Base-by-base conservation (phyloP, 164 flowering plant species). In the Chimonanthus praecox region DNA sequence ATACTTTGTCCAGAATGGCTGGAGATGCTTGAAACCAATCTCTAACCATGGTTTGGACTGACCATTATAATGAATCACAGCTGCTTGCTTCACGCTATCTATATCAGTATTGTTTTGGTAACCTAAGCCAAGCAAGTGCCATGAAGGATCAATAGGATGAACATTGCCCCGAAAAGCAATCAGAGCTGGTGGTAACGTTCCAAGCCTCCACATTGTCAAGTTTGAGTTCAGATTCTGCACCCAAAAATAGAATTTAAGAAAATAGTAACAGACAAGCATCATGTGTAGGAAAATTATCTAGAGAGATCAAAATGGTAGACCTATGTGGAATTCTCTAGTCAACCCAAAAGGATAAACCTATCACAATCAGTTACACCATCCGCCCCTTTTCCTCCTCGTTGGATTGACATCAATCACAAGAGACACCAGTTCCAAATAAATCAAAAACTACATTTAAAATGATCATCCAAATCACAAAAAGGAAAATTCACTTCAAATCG, bases 51-150 rank as follows among this genome's bases (percentile, higher is more conserved):
- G 99, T 77, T 96, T 96, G 54, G 89, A 87, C 79, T 94, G 95
- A 67, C 99, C 99, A 82, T 96, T 96, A 82, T 92, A 96, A 84
- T 96, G 99, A 68, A 96, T 92, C 10, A 96, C 99, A 1, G 98
- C 99, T 63, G 99, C 94, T 72, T 78, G 87, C 73, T 85, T 85
- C 69, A 92, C 88, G 64, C 72, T 81, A 63, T 94, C 97, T 33
- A 89, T 64, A 63, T 79, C 83, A 62, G 97, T 94, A 48, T 90
- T 89, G 69, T 84, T 88, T 81, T 96, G 99, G 76, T 96, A 96
- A 43, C 99, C 99, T 83, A 96, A 83, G 16, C 99, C 98, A 47
- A 95, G 95, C 90, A 95, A 76, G 82, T 95, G 99, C 99, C 99
- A 95, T 1, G 90, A 88, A 9, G 99, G 87, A 64, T 95, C 99